Percentiles rank a stretch among this genome's conserved stretches.
Conservation (phyloP, 2,329 filamentous ascomycete genomes). For the Phyllosticta ampelicida region DNA sequence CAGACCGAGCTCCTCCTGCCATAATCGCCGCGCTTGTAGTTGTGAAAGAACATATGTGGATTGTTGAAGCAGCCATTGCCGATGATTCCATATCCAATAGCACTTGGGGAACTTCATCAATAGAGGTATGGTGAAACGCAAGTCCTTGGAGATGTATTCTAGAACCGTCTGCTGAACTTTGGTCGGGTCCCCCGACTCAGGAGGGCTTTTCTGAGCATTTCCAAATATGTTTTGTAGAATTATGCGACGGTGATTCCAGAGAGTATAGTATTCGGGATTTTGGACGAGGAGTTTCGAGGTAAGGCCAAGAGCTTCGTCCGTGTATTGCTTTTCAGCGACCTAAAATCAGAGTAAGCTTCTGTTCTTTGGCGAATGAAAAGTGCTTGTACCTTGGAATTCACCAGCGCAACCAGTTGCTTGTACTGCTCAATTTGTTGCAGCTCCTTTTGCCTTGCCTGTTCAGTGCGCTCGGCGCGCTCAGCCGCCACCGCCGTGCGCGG, state of each 20-base stretch:
- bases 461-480: constrained; percentile 43
- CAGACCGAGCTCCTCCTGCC: constrained; percentile 73
- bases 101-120: constrained; percentile 85
- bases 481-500: constrained; percentile 47
- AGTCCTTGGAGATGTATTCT: constrained; percentile 57
- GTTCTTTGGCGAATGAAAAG: not conserved
- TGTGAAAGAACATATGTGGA: constrained; percentile 53
- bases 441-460: constrained; percentile 61
- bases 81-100: constrained; percentile 99
- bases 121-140: constrained; percentile 73
- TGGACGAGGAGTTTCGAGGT: constrained; percentile 62
- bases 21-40: constrained; percentile 52
- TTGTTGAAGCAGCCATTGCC: constrained; percentile 70
- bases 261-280: constrained; percentile 83
- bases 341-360: constrained; percentile 14
- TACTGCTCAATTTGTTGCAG: constrained; percentile 67
- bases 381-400: constrained; percentile 51
- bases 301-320: constrained; percentile 50
- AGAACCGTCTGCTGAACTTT: constrained; percentile 19
- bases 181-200: constrained; percentile 21
- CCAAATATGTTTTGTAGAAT: constrained; percentile 52
- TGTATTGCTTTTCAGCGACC: constrained; percentile 39
- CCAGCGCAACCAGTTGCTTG: constrained; percentile 55
- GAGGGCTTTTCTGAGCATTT: constrained; percentile 23
- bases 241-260: constrained; percentile 79